Base-by-base conservation (phyloP, 345 rosid species). In the Angophora floribunda region DNA sequence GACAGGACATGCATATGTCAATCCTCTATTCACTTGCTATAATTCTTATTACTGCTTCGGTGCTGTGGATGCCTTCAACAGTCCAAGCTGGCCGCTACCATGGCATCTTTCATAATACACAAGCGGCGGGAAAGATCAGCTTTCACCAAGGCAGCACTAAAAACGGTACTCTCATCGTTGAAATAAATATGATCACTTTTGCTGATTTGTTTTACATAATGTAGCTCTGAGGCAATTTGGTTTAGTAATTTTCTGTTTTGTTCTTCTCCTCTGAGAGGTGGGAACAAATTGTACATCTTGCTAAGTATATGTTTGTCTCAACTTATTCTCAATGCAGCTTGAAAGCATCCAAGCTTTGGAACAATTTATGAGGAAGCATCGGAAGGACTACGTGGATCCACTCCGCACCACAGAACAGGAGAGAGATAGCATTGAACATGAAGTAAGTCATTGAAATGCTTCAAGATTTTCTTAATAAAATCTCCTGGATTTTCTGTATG, bases 351-450 rank as follows among this genome's bases (percentile, higher is more conserved):
- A 90, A 91, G 94, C 96, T 90, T 88, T 97, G 92, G 95, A 96
- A 61, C 95, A 92, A 89, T 96, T 95, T 93, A 91, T 96, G 94
- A 88, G 59, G 87, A 95, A 96, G 94, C 98, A 95, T 91, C 88
- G 94, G 51, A 97, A 97, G 90, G 99, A 97, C 91, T 98, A 97
- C 19, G 95, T 94, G 82, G 99, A 97, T 92, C 85, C 91, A 87
- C 98, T 95, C 80, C 96, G 97, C 44, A 96, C 97, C 86, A 97
- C 96, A 1, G 97, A 95, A 89, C 97, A 93, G 80, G 98, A 96
- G 92, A 95, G 96, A 87, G 99, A 97, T 90, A 94, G 96, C 92
- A 97, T 98, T 86, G 99, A 98, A 90, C 98, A 94, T 55, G 99
- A 98, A 92, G 99, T 98, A 92, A 91, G 96, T 87, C 61, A 53